Evolutionary conservation across 2,329 filamentous ascomycete genomes (phyloP).

Genomic region (Pezicula carpinea): DNA sequence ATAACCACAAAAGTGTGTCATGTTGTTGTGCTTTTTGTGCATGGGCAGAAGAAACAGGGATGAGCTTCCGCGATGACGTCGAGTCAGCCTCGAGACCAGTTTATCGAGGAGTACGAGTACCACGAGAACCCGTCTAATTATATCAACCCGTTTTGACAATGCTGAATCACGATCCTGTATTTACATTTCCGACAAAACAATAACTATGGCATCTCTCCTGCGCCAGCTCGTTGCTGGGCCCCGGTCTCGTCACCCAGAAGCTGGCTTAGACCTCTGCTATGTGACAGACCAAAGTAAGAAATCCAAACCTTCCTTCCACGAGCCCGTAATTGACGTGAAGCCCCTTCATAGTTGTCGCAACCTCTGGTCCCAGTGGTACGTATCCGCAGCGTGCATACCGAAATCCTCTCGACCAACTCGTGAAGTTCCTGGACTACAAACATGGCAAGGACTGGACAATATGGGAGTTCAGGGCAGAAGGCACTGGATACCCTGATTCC

Average conservation of each 20-base stretch:
- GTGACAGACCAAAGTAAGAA: slow-evolving; percentile 72
- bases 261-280: slow-evolving; percentile 91
- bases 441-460: slow-evolving; percentile 86
- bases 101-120: too few species aligned
- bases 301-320: background rate
- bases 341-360: slow-evolving; percentile 40
- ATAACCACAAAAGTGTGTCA: too few species aligned
- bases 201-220: slow-evolving; percentile 67
- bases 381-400: slow-evolving; percentile 92
- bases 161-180: too few species aligned
- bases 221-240: slow-evolving; percentile 90
- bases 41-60: too few species aligned
- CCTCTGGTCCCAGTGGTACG: slow-evolving; percentile 80
- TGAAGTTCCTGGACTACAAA: slow-evolving; percentile 80
- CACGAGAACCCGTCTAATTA: too few species aligned
- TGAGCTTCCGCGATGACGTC: too few species aligned
- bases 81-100: too few species aligned
- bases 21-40: too few species aligned
- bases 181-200: too few species aligned
- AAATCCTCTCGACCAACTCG: slow-evolving; percentile 83
- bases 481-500: slow-evolving; percentile 88
- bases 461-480: slow-evolving; percentile 97
- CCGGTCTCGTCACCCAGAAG: slow-evolving; percentile 76
- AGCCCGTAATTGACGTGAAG: background rate
- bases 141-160: too few species aligned